phyloP scores from a whole-genome alignment of 192 early-diverging fungal species.

The Coemansia sp. region DNA sequence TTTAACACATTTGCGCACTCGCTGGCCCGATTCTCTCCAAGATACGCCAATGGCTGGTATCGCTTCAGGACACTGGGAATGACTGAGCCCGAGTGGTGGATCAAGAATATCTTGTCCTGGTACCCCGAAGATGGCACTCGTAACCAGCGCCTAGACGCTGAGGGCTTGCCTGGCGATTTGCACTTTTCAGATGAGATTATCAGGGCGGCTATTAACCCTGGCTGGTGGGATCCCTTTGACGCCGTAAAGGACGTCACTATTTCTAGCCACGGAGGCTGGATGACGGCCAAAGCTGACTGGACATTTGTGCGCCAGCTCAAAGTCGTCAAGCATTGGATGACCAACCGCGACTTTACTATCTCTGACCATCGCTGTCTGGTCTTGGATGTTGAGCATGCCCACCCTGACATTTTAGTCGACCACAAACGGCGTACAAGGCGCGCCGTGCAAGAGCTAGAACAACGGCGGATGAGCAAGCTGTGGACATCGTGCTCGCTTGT shows the following conservation, averaged over 20 bases:
- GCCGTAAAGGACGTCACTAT: slow-evolving; percentile 62
- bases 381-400: slow-evolving; percentile 54
- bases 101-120: slow-evolving; percentile 60
- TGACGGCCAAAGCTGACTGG: slow-evolving; percentile 74
- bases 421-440: slow-evolving; percentile 24
- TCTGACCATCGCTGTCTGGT: slow-evolving; percentile 75
- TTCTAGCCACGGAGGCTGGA: slow-evolving; percentile 63
- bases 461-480: slow-evolving; percentile 17
- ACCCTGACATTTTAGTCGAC: slow-evolving; percentile 24
- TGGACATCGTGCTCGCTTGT: slow-evolving; percentile 46
- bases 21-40: slow-evolving; percentile 65
- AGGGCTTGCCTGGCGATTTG: slow-evolving; percentile 17
- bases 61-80: slow-evolving; percentile 62
- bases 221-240: slow-evolving; percentile 75
- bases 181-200: slow-evolving; percentile 41
- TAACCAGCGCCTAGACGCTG: slow-evolving; percentile 24
- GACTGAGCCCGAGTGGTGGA: slow-evolving; percentile 72
- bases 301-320: slow-evolving; percentile 62
- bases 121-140: slow-evolving; percentile 30
- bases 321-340: slow-evolving; percentile 55
- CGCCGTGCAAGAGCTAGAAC: slow-evolving; percentile 24
- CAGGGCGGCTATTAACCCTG: slow-evolving; percentile 63
- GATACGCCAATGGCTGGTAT: slow-evolving; percentile 64
- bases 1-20: slow-evolving; percentile 80
- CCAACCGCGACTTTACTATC: slow-evolving; percentile 62